Base-by-base conservation (phyloP, 164 flowering plant species). In the Aristolochia californica region DNA sequence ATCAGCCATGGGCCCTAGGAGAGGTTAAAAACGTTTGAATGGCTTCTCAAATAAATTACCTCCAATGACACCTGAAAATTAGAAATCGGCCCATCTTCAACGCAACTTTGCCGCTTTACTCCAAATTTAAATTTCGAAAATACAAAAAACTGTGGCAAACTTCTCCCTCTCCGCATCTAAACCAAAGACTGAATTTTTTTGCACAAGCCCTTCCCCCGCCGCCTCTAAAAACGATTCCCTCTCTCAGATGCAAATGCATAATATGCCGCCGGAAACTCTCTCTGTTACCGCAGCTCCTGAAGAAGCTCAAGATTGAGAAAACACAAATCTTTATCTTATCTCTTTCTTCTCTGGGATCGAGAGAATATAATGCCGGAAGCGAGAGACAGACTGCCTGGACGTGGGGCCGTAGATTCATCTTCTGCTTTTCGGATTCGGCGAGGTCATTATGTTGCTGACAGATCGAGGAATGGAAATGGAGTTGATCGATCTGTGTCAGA, bases 391-490 rank as follows among this genome's bases (percentile, higher is more conserved):
- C 48, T 20, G 8, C 40, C 26, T 22, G 59, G 21, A 45, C 17
- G 40, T 13, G 13, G 26, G 59, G n/a, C 5, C 27, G 18, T 24
- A 30, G 43, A 55, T 21, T 27, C 16, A 3, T 7, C 57, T 12
- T 16, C 30, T 22, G 43, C 15, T 45, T n/a, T 45, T 16, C 24
- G 34, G 61, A 24, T 45, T 24, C 56, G 45, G 14, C 47, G 56
- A 4, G 26, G 20, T 18, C n/a, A 13, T 12, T 21, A 8, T 15
- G 51, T 5, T 13, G 43, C 15, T 21, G 45, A 25, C 26, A 26
- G 16, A 5, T n/a, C n/a, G 38, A 58, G 58, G 38, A 64, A 67
- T 59, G 60, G 68, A 17, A 67, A 68, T 25, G 34, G 13, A 49
- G 11, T n/a, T 34, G 45, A 18, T 20, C 55, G 72, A 21, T 45